Conservation (phyloP, 371 early-diverging fungal species). For the Mortierella sp. region DNA sequence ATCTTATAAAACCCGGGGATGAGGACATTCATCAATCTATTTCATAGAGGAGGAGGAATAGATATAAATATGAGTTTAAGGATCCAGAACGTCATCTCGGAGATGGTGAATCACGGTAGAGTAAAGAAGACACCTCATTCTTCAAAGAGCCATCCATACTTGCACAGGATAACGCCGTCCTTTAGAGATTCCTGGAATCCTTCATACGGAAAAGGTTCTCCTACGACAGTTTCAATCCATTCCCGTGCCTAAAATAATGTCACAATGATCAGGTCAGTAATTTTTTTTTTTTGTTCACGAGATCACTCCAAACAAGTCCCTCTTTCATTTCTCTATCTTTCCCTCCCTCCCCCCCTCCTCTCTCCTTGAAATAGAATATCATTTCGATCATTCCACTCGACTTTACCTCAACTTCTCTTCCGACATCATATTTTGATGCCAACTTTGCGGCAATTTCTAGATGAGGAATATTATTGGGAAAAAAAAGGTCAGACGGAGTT, state of each 20-base stretch:
- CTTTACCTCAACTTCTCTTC: constrained; percentile 60
- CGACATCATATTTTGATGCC: constrained; percentile 68
- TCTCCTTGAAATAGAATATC: background rate
- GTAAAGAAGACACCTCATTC: too few relatives aligned
- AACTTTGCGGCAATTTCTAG: constrained; percentile 68
- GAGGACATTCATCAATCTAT: constrained; percentile 70
- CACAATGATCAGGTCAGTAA: background rate
- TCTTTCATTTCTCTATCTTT: too few relatives aligned
- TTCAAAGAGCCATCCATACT: constrained; percentile 52
- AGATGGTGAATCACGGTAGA: too few relatives aligned
- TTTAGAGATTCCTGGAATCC: constrained; percentile 78
- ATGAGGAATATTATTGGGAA: background rate
- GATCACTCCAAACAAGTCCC: too few relatives aligned
- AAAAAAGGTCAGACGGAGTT: background rate
- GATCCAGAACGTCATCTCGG: background rate
- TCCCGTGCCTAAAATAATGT: constrained; percentile 59
- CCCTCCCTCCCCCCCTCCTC: too few relatives aligned
- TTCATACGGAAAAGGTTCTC: constrained; percentile 61
- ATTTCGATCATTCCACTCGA: background rate
- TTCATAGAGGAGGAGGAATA: background rate
- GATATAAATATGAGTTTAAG: too few relatives aligned
- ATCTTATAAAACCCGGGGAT: constrained; percentile 70
- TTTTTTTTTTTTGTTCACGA: background rate
- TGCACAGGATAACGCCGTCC: constrained; percentile 88
- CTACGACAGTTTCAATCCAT: constrained; percentile 77